Conservation (phyloP, 75 land plant species). For the Azolla pinnata region DNA sequence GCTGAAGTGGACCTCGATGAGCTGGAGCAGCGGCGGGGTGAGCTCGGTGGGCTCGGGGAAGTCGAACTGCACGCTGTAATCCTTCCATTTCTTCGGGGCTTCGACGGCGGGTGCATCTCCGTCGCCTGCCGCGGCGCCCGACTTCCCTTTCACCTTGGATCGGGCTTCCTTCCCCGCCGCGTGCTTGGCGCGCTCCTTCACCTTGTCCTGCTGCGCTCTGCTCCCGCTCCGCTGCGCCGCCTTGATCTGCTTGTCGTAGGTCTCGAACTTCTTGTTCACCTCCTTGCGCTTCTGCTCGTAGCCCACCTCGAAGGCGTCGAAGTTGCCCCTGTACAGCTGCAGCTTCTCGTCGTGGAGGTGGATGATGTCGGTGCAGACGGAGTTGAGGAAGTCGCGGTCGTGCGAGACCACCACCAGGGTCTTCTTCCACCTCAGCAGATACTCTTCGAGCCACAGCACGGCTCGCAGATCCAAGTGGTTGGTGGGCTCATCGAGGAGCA, state of each 20-base stretch:
- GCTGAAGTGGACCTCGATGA: conserved; percentile 79
- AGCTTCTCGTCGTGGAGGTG: conserved; percentile 87
- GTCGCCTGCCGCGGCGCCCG: conserved; percentile 41
- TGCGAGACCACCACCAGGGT: conserved; percentile 90
- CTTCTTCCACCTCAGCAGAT: conserved; percentile 76
- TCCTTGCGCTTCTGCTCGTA: conserved; percentile 80
- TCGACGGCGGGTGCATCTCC: conserved; percentile 58
- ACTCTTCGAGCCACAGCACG: conserved; percentile 63
- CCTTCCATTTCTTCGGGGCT: conserved; percentile 78
- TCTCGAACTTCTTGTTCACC: conserved; percentile 76
- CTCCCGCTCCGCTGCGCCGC: conserved; percentile 65
- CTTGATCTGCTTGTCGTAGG: conserved; percentile 70
- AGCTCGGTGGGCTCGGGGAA: conserved; percentile 96
- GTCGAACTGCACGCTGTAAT: conserved; percentile 86
- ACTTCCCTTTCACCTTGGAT: conserved; percentile 49
- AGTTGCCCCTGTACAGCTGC: conserved; percentile 76
- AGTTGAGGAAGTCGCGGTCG: conserved; percentile 83
- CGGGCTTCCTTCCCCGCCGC: conserved; percentile 67
- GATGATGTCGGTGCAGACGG: conserved; percentile 80
- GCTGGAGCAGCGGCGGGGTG: conserved; percentile 83
- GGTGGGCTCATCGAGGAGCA: conserved; percentile 74
- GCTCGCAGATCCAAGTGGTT: conserved; percentile 60
- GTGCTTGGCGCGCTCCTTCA: conserved; percentile 73
- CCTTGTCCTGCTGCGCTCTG: conserved; percentile 78
- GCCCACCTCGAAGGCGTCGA: conserved; percentile 77